A percentile compares a stretch with the other conserved stretches of the same genome.
phyloP scores from a whole-genome alignment of 176 grass and related monocot species.

The Alloteropsis semialata region DNA sequence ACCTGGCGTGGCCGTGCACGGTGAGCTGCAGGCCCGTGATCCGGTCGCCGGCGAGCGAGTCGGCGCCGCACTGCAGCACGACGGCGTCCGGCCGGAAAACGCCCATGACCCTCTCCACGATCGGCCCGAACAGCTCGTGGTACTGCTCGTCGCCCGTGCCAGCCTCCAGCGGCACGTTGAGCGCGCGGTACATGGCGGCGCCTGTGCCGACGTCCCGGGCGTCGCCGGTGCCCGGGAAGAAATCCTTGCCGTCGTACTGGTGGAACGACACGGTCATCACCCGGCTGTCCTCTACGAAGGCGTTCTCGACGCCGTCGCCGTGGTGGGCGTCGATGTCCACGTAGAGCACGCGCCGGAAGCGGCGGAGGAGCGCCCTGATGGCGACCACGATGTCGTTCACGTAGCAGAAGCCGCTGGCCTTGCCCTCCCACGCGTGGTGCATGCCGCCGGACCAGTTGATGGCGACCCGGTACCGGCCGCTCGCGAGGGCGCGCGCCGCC shows the following conservation, averaged over 20 bases:
- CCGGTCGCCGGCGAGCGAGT: constrained; percentile 47
- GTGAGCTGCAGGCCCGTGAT: constrained; percentile 46
- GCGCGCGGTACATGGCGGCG: constrained; percentile 17
- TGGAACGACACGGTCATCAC: constrained; percentile 75
- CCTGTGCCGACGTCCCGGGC: constrained; percentile 27
- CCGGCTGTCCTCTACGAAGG: constrained; percentile 21
- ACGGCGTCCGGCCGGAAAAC: not conserved
- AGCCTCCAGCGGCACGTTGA: constrained; percentile 54
- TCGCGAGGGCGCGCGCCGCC: constrained; percentile 42
- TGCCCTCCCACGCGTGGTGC: constrained; percentile 42
- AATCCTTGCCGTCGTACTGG: not conserved
- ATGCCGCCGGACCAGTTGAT: constrained; percentile 58
- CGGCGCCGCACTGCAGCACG: constrained; percentile 27
- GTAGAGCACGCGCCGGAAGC: constrained; percentile 51
- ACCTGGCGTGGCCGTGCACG: constrained; percentile 45
- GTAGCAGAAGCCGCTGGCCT: constrained; percentile 55
- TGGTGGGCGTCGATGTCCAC: constrained; percentile 87
- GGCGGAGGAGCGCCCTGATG: constrained; percentile 35
- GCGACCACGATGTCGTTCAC: constrained; percentile 56
- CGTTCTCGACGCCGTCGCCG: constrained; percentile 54
- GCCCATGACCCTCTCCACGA: not conserved
- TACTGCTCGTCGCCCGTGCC: constrained; percentile 48
- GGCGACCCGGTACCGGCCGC: constrained; percentile 38
- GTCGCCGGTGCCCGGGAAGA: constrained; percentile 45
- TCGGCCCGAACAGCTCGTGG: not conserved